Conservation (phyloP, 2,329 filamentous ascomycete genomes). For the Curvularia eragrostidis region DNA sequence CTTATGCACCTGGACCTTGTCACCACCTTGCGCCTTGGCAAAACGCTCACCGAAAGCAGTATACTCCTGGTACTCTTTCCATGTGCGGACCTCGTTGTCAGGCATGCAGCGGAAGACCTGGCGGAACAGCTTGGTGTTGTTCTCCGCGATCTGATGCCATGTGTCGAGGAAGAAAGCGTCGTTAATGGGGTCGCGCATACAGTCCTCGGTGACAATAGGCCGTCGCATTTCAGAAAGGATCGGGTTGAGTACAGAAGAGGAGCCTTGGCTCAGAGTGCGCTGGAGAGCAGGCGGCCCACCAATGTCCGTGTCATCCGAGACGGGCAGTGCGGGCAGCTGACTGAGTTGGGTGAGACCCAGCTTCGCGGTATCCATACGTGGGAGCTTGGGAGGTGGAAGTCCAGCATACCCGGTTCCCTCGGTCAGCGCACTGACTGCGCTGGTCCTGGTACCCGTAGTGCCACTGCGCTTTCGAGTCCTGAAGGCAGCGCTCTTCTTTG, state of each 20-base stretch:
- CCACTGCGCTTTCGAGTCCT: slow-evolving; percentile 42
- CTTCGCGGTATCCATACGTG: slow-evolving; percentile 69
- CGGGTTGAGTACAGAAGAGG: slow-evolving; percentile 57
- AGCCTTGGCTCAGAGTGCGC: slow-evolving; percentile 59
- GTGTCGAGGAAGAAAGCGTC: slow-evolving; percentile 83
- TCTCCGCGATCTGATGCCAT: slow-evolving; percentile 86
- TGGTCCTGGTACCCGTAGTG: slow-evolving; percentile 41
- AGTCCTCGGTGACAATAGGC: slow-evolving; percentile 82
- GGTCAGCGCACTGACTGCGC: slow-evolving; percentile 36
- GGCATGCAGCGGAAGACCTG: slow-evolving; percentile 97
- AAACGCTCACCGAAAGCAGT: slow-evolving; percentile 79
- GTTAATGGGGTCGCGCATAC: slow-evolving; percentile 89
- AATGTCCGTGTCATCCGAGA: slow-evolving; percentile 80
- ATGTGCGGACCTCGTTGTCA: slow-evolving; percentile 90
- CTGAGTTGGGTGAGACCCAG: slow-evolving; percentile 72
- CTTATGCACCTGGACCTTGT: slow-evolving; percentile 60
- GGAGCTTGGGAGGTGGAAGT: slow-evolving; percentile 66
- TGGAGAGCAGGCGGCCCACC: slow-evolving; percentile 70
- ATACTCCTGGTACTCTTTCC: slow-evolving; percentile 91
- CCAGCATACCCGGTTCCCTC: slow-evolving; percentile 57
- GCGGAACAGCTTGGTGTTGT: slow-evolving; percentile 94
- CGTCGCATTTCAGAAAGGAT: slow-evolving; percentile 71
- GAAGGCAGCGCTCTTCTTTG: slow-evolving; percentile 55
- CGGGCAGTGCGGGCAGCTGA: slow-evolving; percentile 73
- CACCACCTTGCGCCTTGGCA: slow-evolving; percentile 65